Conservation (phyloP, 129 eudicot species). For the Chrysanthemum lavandulifolium region DNA sequence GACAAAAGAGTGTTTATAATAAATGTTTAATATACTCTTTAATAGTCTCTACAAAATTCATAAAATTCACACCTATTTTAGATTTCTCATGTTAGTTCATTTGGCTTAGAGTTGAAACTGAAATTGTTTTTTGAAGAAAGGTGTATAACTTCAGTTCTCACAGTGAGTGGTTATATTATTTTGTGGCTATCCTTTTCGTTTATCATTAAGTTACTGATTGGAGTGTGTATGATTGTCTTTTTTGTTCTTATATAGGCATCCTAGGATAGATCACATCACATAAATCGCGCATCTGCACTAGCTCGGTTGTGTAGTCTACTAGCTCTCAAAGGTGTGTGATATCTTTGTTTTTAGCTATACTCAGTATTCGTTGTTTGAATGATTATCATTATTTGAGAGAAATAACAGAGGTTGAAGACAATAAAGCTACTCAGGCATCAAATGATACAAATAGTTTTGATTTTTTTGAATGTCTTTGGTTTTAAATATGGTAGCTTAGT, state of each 20-base stretch:
- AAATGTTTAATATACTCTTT: neutral
- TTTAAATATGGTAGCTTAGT: too few relatives aligned
- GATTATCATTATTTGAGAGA: too few relatives aligned
- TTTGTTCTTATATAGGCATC: slow-evolving; percentile 54
- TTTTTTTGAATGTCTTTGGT: too few relatives aligned
- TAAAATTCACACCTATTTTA: neutral
- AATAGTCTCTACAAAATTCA: neutral
- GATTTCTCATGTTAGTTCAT: neutral
- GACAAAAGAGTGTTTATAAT: neutral
- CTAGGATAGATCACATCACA: slow-evolving; percentile 95
- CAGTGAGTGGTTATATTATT: neutral
- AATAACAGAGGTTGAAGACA: too few relatives aligned
- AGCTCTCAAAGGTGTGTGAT: slow-evolving; percentile 77
- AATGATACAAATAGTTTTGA: too few relatives aligned
- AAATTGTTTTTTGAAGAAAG: neutral
- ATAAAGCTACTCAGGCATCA: too few relatives aligned
- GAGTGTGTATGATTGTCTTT: slow-evolving; percentile 19
- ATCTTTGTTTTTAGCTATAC: neutral
- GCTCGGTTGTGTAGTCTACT: slow-evolving; percentile 67
- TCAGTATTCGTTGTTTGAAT: too few relatives aligned
- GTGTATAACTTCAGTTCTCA: neutral
- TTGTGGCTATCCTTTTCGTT: neutral
- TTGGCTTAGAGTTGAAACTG: neutral
- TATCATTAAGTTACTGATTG: neutral
- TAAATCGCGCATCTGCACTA: slow-evolving; percentile 82